Conservation (phyloP, 177 flowering plant species). For the Vitis hybrid region DNA sequence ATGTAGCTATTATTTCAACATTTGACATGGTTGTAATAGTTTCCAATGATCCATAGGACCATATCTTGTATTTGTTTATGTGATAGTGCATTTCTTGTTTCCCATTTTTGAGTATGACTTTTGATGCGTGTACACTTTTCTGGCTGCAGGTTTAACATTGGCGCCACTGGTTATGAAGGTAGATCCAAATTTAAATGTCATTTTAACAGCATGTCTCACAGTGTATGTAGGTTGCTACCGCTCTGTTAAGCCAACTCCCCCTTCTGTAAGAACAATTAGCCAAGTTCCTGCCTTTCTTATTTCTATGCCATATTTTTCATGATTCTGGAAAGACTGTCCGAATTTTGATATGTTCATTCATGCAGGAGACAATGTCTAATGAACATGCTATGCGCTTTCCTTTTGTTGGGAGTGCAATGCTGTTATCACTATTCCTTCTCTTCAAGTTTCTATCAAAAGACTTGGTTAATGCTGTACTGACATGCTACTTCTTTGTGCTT, state of each 20-base stretch:
- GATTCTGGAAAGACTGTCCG: background rate
- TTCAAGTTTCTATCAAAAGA: slow-evolving; percentile 96
- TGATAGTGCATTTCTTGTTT: background rate
- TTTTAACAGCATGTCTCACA: slow-evolving; percentile 87
- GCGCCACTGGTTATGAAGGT: slow-evolving; percentile 91
- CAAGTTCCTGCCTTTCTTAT: background rate
- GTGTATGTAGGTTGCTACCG: slow-evolving; percentile 95
- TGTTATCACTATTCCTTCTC: slow-evolving; percentile 82
- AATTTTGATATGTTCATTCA: background rate
- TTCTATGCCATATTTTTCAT: background rate
- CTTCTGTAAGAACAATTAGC: slow-evolving; percentile 58
- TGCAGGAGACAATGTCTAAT: slow-evolving; percentile 96
- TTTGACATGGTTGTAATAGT: background rate
- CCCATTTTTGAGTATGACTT: background rate
- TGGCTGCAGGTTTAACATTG: slow-evolving; percentile 69
- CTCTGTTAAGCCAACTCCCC: slow-evolving; percentile 96
- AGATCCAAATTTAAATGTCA: slow-evolving; percentile 89
- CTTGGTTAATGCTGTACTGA: slow-evolving; percentile 96
- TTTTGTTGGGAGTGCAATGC: slow-evolving; percentile 98
- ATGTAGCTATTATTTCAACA: too few relatives aligned
- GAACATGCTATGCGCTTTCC: slow-evolving; percentile 99
- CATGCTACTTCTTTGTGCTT: slow-evolving; percentile 89
- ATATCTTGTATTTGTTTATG: background rate
- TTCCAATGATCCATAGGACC: background rate
- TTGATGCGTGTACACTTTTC: slow-evolving; percentile 7